Base-by-base conservation (phyloP, 73 alveolate species). In the Paramecium biaurelia region DNA sequence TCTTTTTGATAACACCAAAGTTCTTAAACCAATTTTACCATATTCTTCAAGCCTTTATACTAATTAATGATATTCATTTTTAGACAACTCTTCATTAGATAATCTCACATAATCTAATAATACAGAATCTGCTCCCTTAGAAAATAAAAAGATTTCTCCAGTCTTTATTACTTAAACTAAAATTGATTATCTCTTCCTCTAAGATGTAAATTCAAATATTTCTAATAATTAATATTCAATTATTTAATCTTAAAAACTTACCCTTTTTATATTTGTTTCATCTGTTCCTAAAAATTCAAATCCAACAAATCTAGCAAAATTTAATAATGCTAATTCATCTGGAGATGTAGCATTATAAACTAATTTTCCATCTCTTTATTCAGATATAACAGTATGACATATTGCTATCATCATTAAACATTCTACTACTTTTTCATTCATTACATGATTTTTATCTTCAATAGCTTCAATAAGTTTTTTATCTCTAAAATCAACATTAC, bases 321-420 rank as follows among this genome's bases (percentile, higher is more conserved):
- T 70, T 45, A 97, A 93, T 34, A 98, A 89, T 23, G 99, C 98
- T 56, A 96, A 89, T 89, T 97, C 99, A 93, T 97, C 99, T 1
- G 99, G 98, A 0, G 99, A 96, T 37, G 98, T 92, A 11, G 97
- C 94, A 70, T 94, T 92, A 89, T 94, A 96, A 37, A 94, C 85
- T 21, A 96, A 85, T 74, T 45, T 93, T 14, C 96, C 93, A 24
- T 84, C 87, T 63, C 94, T 93, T 49, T 92, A 41, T 35, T 96
- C 97, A 7, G 76, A 32, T 43, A 95, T 82, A 45, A 94, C 92
- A 20, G 97, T 93, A 79, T 96, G 98, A 82, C 97, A 95, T 15
- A 88, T 63, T 15, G 96, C 92, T 92, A 96, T 49, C 90, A 85
- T 92, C 15, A 85, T 56, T 56, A 95, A 35, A 12, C 88, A 74